Evolutionary conservation across 345 rosid species (phyloP), one percentile per base, ranked within the genome.

Genomic region (Gossypium turneri): DNA sequence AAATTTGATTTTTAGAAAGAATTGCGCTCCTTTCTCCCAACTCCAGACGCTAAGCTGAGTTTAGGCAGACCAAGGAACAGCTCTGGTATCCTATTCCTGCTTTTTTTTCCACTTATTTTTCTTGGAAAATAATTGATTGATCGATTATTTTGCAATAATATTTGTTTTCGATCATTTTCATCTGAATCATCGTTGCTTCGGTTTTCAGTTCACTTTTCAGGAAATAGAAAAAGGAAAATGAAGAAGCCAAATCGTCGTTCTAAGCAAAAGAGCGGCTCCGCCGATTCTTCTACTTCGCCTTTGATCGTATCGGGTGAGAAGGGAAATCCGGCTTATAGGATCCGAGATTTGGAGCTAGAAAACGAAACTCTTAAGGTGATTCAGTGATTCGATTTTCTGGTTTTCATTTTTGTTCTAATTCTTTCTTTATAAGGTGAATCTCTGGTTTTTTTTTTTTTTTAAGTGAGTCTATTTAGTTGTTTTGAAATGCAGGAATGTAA

Each of bases 181-280:
- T 13, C 20, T 47, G 67, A 73, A 20, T 53, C 60, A 65, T 56
- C 66, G 29, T 9, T 56, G 29, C 24, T 25, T 67, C 22, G 57
- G 44, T 2, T 73, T 67, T 62, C 41, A 60, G 7, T 27, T 25
- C 69, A 67, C 19, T 17, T 60, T 60, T 47, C 19, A 62, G 67
- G 12, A 24, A 24, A 82, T 38, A 22, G 7, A 82, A 50, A 29
- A 4, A 34, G 6, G 41, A 68, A 67, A 89, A 67, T 83, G 88
- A 89, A 83, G 86, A 89, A 86, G 81, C 80, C 71, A 45, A 94
- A 84, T 82, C 91, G 86, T 80, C 87, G 93, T 70, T 70, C 81
- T 24, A 92, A 88, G 83, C 82, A 75, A 16, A 81, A 86, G 5
- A 65, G 48, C 73, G 73, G 71, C 45, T 52, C 82, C 50, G 88